These are phyloP conservation scores for Malus fusca DNA, from an alignment of 306 rosid genomes.

Conservation along the genomic window DNA sequence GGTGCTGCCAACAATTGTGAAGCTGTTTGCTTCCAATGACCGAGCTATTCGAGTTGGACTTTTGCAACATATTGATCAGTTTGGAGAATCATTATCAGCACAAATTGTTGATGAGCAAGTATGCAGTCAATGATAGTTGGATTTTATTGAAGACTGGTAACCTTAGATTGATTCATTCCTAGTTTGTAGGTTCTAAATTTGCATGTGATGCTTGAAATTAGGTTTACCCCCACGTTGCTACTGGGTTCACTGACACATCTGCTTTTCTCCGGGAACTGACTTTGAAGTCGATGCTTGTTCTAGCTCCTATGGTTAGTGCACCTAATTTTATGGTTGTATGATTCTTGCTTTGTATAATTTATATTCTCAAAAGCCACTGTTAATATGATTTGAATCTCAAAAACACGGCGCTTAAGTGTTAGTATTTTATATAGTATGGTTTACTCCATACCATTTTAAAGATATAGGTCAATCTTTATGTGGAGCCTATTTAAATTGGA, in stretches of 20 bases:
- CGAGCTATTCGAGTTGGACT: conserved; percentile 88
- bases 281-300: conserved; percentile 86
- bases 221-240: conserved; percentile 95
- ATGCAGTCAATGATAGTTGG: conserved; percentile 13
- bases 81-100: conserved; percentile 79
- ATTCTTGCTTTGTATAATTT: background rate
- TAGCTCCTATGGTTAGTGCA: conserved; percentile 77
- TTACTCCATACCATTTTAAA: background rate
- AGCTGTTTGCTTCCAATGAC: conserved; percentile 92
- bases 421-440: background rate
- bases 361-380: conserved; percentile 1
- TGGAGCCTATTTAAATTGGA: background rate
- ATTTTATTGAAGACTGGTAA: conserved; percentile 1
- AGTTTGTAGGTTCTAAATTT: conserved; percentile 15
- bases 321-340: conserved; percentile 4
- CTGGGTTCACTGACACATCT: conserved; percentile 90
- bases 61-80: conserved; percentile 95
- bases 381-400: conserved; percentile 1
- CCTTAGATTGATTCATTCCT: background rate
- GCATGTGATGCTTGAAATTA: conserved; percentile 31
- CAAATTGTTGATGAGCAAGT: conserved; percentile 94
- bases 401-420: background rate
- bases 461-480: background rate
- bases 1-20: conserved; percentile 83
- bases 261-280: conserved; percentile 97